Percentiles rank a stretch among this genome's conserved stretches.
Evolutionary conservation across 179 eudicot genomes (phyloP).

Genomic region (Beta macrorhiza): DNA sequence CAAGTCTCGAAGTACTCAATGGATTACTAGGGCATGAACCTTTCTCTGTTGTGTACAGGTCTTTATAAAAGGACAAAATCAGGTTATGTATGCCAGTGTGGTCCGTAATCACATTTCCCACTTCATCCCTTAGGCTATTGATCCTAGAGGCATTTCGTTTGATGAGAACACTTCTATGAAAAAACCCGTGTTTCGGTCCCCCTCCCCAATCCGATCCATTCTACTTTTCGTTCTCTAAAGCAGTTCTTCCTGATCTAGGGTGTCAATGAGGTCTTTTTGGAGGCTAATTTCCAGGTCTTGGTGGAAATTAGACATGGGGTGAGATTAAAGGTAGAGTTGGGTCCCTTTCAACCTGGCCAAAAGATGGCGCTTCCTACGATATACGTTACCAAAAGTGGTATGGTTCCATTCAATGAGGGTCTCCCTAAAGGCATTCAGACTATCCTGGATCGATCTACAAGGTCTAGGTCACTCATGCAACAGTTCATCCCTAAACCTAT

Average conservation of each 20-base stretch:
- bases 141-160: too few species aligned
- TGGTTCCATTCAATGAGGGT: background rate
- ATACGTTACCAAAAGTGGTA: background rate
- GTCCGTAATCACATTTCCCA: background rate
- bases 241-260: background rate
- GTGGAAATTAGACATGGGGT: background rate
- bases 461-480: too few species aligned
- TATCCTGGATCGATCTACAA: background rate
- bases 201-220: background rate
- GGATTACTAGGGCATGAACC: accelerated
- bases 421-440: accelerated
- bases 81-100: background rate
- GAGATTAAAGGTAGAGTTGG: background rate
- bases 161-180: background rate
- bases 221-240: background rate
- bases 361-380: background rate
- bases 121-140: background rate
- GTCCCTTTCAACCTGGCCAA: background rate
- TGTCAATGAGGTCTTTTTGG: background rate
- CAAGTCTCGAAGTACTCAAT: too few species aligned
- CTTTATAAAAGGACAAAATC: too few species aligned
- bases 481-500: background rate
- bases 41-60: background rate
- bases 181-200: background rate
- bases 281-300: background rate